Conservation (phyloP, 2,329 filamentous ascomycete species). For the Aspergillus sp. region DNA sequence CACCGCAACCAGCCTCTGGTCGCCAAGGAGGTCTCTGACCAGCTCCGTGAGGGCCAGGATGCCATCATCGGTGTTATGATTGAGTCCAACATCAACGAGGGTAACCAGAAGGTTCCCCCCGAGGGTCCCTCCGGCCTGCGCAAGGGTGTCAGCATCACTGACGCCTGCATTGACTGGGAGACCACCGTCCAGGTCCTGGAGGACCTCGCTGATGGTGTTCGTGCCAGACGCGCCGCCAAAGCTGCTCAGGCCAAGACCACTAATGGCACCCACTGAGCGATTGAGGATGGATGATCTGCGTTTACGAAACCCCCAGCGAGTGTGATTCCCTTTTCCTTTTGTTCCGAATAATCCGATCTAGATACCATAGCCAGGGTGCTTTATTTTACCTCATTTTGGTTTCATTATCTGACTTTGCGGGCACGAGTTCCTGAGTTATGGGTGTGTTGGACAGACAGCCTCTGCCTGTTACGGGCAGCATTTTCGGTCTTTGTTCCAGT, state of each 20-base stretch:
- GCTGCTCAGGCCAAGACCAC: constrained; percentile 31
- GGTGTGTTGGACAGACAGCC: not conserved
- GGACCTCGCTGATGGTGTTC: constrained; percentile 80
- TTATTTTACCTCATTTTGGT: constrained; percentile 8
- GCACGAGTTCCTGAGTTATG: not conserved
- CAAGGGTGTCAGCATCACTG: constrained; percentile 91
- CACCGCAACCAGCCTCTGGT: constrained; percentile 97
- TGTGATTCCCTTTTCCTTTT: constrained; percentile 15
- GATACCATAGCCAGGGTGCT: constrained; percentile 24
- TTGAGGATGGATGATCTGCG: not conserved
- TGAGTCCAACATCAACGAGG: constrained; percentile 94
- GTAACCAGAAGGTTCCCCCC: constrained; percentile 81
- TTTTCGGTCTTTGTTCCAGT: not conserved
- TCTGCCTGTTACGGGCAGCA: not conserved
- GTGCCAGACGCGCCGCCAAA: constrained; percentile 64
- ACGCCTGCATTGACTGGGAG: constrained; percentile 95
- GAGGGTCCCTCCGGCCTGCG: constrained; percentile 78
- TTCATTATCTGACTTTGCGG: constrained; percentile 2
- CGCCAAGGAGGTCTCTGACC: constrained; percentile 75
- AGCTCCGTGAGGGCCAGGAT: constrained; percentile 82
- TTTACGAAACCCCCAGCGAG: not conserved
- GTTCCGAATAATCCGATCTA: constrained; percentile 19
- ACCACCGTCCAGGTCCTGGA: constrained; percentile 78
- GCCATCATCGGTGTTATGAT: constrained; percentile 97
- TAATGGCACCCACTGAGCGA: constrained; percentile 29